Conservation (phyloP, 345 rosid species). For the Carallia pectinifolia region DNA sequence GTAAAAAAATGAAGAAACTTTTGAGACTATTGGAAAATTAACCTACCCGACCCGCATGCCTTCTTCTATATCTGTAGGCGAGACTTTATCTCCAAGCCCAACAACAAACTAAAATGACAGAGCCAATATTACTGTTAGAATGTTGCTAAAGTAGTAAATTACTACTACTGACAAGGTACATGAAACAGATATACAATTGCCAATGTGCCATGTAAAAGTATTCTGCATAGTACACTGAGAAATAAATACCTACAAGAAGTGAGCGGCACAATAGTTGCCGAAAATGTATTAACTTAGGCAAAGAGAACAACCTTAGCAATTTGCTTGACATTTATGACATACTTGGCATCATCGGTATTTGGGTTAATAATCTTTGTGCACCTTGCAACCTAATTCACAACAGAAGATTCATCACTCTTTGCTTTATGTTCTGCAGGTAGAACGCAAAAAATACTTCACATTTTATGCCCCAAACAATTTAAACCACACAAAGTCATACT, state of each 20-base stretch:
- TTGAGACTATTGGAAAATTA: constrained; percentile 2
- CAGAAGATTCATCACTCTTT: neutral
- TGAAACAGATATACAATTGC: neutral
- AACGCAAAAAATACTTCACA: neutral
- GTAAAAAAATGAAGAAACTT: neutral
- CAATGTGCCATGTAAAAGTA: neutral
- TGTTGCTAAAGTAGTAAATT: neutral
- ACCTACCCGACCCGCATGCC: constrained; percentile 99
- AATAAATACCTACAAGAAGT: neutral
- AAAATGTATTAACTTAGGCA: neutral
- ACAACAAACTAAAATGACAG: constrained; percentile 70
- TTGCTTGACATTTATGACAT: constrained; percentile 93
- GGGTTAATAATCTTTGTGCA: constrained; percentile 96
- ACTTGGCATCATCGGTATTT: constrained; percentile 93
- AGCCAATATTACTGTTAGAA: constrained; percentile 1
- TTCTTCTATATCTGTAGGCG: constrained; percentile 96
- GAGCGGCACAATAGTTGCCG: neutral
- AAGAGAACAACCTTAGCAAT: constrained; percentile 73
- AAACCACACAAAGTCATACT: constrained; percentile 11
- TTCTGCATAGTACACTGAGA: neutral
- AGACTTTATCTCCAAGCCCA: constrained; percentile 97
- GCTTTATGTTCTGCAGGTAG: neutral
- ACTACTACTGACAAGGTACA: neutral
- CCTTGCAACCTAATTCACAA: constrained; percentile 68
- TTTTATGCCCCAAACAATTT: neutral